phyloP scores from a whole-genome alignment of 2,329 filamentous ascomycete species.

The Xylariaceae sp. region DNA sequence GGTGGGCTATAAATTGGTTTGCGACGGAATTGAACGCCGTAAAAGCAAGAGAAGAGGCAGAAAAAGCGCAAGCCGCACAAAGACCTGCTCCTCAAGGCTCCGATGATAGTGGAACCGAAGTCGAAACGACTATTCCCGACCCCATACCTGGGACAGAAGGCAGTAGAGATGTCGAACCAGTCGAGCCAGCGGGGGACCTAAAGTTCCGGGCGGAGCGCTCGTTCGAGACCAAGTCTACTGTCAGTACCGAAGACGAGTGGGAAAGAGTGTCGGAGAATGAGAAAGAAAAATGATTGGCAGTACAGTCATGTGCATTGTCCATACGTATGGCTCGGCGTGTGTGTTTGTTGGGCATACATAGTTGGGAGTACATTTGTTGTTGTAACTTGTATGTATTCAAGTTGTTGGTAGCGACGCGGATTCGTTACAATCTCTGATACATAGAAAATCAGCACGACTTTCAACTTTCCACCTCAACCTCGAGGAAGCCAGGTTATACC shows the following conservation, averaged over 20 bases:
- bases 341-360: background rate
- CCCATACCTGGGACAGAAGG: slow-evolving; percentile 31
- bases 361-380: background rate
- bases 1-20: slow-evolving; percentile 98
- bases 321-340: background rate
- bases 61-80: slow-evolving; percentile 38
- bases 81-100: slow-evolving; percentile 30
- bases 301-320: background rate
- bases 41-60: slow-evolving; percentile 40
- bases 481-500: too few relatives aligned
- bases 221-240: slow-evolving; percentile 49
- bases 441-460: too few relatives aligned
- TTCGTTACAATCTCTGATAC: too few relatives aligned
- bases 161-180: slow-evolving; percentile 40
- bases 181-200: slow-evolving; percentile 41
- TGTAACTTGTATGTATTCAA: background rate
- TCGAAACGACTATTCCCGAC: slow-evolving; percentile 36
- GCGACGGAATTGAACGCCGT: slow-evolving; percentile 56
- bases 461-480: too few relatives aligned
- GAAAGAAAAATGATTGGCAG: slow-evolving; percentile 43
- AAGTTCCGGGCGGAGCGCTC: slow-evolving; percentile 41
- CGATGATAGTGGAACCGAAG: slow-evolving; percentile 48
- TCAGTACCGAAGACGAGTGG: slow-evolving; percentile 93
- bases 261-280: slow-evolving; percentile 81
- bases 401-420: too few relatives aligned